Evolutionary conservation across 495 filamentous ascomycete genomes (phyloP).

Genomic region (Astrothelium subdiscretum): DNA sequence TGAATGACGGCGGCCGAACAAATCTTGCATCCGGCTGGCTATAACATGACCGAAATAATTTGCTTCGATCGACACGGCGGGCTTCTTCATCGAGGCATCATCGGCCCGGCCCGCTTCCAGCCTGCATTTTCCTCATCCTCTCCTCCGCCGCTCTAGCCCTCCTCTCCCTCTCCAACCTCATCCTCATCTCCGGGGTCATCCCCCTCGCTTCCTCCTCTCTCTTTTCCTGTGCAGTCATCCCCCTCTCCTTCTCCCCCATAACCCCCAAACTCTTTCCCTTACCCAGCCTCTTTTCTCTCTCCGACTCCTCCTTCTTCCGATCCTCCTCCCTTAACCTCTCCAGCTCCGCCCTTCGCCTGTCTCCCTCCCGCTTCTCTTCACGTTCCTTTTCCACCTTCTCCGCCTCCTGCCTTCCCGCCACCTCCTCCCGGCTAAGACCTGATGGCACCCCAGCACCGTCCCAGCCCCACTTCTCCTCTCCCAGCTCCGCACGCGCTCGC

Average conservation of each 20-base stretch:
- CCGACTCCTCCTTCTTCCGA: conserved; percentile 36
- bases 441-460: conserved; percentile 57
- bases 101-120: neutral
- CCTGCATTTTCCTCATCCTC: conserved; percentile 57
- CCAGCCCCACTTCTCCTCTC: conserved; percentile 74
- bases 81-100: neutral
- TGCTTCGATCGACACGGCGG: too few relatives aligned
- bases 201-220: conserved; percentile 74
- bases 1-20: too few relatives aligned
- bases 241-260: conserved; percentile 29
- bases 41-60: too few relatives aligned
- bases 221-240: conserved; percentile 43
- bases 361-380: conserved; percentile 43
- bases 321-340: conserved; percentile 30
- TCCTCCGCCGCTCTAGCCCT: conserved; percentile 82
- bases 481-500: conserved; percentile 68
- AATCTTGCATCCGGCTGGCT: too few relatives aligned
- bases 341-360: conserved; percentile 37
- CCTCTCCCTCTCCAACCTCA: conserved; percentile 67
- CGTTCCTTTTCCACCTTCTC: conserved; percentile 43
- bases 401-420: conserved; percentile 46
- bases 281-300: conserved; percentile 52
- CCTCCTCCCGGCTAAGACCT: conserved; percentile 54
- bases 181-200: conserved; percentile 71
- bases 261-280: conserved; percentile 34